Conservation (phyloP, 345 rosid genomes). For the Heritiera fomes region DNA sequence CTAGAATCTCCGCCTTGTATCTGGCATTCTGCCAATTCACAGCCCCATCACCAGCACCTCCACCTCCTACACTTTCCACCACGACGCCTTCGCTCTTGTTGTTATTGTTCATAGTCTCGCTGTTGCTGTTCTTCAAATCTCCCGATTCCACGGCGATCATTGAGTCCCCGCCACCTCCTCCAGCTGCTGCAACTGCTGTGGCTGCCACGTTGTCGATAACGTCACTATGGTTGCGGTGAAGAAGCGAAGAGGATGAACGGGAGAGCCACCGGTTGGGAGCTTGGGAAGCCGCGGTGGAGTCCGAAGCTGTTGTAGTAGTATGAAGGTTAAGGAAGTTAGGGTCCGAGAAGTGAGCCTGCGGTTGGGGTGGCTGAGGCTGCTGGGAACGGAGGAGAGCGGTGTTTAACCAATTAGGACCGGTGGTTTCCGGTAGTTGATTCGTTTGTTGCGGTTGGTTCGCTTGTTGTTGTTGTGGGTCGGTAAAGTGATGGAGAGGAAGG, state of each 20-base stretch:
- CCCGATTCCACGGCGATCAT: slow-evolving; percentile 51
- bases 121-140: slow-evolving; percentile 42
- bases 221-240: slow-evolving; percentile 51
- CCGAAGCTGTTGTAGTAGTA: slow-evolving; percentile 44
- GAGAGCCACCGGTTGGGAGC: slow-evolving; percentile 71
- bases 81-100: slow-evolving; percentile 46
- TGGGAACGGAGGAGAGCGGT: slow-evolving; percentile 73
- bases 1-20: slow-evolving; percentile 78
- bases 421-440: slow-evolving; percentile 44
- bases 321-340: slow-evolving; percentile 84
- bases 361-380: slow-evolving; percentile 36
- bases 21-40: slow-evolving; percentile 89
- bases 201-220: slow-evolving; percentile 58
- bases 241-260: slow-evolving; percentile 60
- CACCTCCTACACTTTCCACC: slow-evolving; percentile 37
- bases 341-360: slow-evolving; percentile 42
- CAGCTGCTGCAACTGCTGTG: slow-evolving; percentile 28
- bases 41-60: slow-evolving; percentile 44
- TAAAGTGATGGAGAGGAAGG: slow-evolving; percentile 77
- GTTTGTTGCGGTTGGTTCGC: slow-evolving; percentile 41
- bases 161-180: slow-evolving; percentile 40
- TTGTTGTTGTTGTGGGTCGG: slow-evolving; percentile 50
- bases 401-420: slow-evolving; percentile 89
- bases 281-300: slow-evolving; percentile 46
- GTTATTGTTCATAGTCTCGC: slow-evolving; percentile 35